Conservation (phyloP, 805 yeast species). For the Geotrichum ghanense region DNA sequence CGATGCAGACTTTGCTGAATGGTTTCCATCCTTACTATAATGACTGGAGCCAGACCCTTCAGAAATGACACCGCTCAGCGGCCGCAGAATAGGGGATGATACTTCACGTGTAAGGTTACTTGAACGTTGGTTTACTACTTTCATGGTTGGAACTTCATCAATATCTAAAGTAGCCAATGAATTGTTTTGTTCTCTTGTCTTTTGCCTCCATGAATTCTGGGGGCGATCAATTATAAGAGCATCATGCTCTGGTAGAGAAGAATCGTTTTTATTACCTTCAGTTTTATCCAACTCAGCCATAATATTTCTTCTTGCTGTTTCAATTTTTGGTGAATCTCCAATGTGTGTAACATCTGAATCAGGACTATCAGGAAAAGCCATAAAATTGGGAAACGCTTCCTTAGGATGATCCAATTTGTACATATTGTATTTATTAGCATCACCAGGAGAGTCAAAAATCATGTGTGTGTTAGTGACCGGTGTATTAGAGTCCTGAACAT, state of each 20-base stretch:
- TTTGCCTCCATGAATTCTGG: slow-evolving; percentile 51
- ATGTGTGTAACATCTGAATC: neutral
- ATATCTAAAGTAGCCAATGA: slow-evolving; percentile 81
- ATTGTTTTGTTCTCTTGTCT: slow-evolving; percentile 27
- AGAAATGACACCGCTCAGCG: neutral
- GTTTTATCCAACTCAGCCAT: neutral
- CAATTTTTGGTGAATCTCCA: slow-evolving; percentile 18
- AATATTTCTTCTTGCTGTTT: neutral
- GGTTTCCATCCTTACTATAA: neutral
- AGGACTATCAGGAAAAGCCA: neutral
- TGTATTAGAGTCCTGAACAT: slow-evolving; percentile 3
- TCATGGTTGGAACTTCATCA: slow-evolving; percentile 66
- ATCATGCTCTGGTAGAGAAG: neutral
- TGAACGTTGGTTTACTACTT: slow-evolving; percentile 37
- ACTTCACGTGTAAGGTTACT: neutral
- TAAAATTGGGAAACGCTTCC: neutral
- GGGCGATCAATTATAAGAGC: slow-evolving; percentile 30
- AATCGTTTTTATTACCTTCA: neutral
- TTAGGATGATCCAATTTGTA: neutral
- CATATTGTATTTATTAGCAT: neutral
- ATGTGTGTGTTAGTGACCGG: neutral
- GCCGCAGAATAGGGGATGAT: neutral
- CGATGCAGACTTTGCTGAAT: neutral
- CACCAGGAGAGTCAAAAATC: neutral
- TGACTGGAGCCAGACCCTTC: neutral